Evolutionary conservation across 2,329 filamentous ascomycete genomes (phyloP).

Genomic region (Aotearoamyces nothofagi): DNA sequence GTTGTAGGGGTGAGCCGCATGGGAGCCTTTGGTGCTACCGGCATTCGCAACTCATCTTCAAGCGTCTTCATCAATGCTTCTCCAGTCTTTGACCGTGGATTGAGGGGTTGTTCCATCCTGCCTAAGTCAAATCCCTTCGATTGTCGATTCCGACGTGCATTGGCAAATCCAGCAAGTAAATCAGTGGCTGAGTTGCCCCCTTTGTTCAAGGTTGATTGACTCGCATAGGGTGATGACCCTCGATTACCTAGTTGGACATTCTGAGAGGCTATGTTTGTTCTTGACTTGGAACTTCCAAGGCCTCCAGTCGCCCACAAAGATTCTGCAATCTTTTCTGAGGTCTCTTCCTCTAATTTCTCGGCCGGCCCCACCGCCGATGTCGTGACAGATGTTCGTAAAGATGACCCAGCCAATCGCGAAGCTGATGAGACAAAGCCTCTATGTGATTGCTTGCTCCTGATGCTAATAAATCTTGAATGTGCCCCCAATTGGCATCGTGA

Average conservation of each 20-base stretch:
- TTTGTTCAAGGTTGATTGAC: too few relatives aligned
- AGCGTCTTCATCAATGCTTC: background rate
- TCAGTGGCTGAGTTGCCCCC: slow-evolving; percentile 6
- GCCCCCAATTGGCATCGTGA: slow-evolving; percentile 7
- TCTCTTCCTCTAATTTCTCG: background rate
- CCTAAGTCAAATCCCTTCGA: slow-evolving; percentile 1
- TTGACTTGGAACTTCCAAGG: too few relatives aligned
- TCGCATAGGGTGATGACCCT: background rate
- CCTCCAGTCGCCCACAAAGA: background rate
- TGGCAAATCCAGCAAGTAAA: slow-evolving; percentile 2
- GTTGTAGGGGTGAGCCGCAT: slow-evolving; percentile 3
- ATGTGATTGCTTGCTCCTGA: too few relatives aligned
- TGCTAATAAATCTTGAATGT: slow-evolving; percentile 3
- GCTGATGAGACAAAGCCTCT: slow-evolving; percentile 2
- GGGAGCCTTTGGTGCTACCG: slow-evolving; percentile 30
- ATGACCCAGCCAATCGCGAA: background rate
- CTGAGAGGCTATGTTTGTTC: background rate
- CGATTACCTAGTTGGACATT: background rate
- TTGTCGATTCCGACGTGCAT: background rate
- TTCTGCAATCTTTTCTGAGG: background rate
- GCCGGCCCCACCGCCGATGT: too few relatives aligned
- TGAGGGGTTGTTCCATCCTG: slow-evolving; percentile 1
- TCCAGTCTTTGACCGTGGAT: background rate
- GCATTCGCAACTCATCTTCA: slow-evolving; percentile 9
- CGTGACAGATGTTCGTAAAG: slow-evolving; percentile 5